phyloP scores from a whole-genome alignment of 2,329 filamentous ascomycete genomes.

The Achaetomium macrosporum region DNA sequence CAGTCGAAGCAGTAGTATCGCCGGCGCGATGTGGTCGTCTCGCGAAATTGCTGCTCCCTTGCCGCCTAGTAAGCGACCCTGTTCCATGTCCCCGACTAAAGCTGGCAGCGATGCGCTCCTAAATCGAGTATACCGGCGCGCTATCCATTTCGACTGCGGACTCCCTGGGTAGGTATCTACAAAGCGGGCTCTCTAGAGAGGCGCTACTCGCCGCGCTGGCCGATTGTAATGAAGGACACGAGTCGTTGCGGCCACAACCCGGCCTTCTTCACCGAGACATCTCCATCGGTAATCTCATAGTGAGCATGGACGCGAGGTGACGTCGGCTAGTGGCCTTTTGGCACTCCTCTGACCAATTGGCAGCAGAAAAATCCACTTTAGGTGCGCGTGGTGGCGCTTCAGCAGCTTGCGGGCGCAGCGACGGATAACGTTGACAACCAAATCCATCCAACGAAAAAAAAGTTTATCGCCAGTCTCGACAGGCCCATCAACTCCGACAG shows the following conservation, averaged over 20 bases:
- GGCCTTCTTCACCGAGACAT: constrained; percentile 3
- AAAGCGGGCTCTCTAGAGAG: background rate
- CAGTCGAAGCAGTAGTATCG: background rate
- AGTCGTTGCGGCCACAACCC: background rate
- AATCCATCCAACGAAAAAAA: too few species aligned
- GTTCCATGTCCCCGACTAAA: background rate
- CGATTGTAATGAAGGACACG: background rate
- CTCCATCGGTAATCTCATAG: constrained; percentile 32
- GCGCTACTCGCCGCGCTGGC: background rate
- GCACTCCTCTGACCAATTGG: too few species aligned
- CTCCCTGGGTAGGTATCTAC: background rate
- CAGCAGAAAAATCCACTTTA: too few species aligned
- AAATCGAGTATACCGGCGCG: constrained; percentile 2
- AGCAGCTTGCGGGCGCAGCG: too few species aligned
- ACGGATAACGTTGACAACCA: too few species aligned
- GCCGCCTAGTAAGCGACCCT: constrained; percentile 1
- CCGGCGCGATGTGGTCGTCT: background rate
- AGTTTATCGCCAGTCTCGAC: too few species aligned
- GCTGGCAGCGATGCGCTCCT: background rate
- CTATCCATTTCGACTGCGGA: background rate
- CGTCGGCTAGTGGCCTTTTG: too few species aligned
- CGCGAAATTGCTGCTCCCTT: background rate
- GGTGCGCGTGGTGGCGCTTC: too few species aligned
- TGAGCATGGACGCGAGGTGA: too few species aligned
- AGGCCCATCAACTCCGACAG: too few species aligned